Percentiles rank a stretch among this genome's conserved stretches.
phyloP scores from a whole-genome alignment of 495 filamentous ascomycete species.

The Xylaria longipes region DNA sequence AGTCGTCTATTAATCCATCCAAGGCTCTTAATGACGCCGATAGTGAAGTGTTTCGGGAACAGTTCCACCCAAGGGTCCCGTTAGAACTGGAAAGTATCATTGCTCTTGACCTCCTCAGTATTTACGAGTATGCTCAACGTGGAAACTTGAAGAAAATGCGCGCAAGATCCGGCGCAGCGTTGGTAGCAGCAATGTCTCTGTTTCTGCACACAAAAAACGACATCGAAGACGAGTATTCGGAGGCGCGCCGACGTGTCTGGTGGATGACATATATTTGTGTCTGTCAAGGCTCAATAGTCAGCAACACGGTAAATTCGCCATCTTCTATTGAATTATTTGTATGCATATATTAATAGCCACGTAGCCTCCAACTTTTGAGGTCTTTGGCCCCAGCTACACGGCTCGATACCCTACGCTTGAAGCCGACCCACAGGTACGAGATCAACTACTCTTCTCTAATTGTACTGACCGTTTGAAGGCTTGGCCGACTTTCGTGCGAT shows the following conservation, averaged over 20 bases:
- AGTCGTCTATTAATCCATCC: slow-evolving; percentile 59
- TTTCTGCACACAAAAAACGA: slow-evolving; percentile 56
- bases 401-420: slow-evolving; percentile 60
- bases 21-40: slow-evolving; percentile 57
- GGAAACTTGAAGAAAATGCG: slow-evolving; percentile 69
- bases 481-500: slow-evolving; percentile 62
- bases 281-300: slow-evolving; percentile 65
- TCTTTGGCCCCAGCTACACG: slow-evolving; percentile 63
- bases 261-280: slow-evolving; percentile 71
- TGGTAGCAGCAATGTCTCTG: slow-evolving; percentile 60
- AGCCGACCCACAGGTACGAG: slow-evolving; percentile 60
- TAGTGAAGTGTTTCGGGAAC: slow-evolving; percentile 50
- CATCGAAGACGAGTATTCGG: slow-evolving; percentile 55
- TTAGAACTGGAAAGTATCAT: slow-evolving; percentile 62
- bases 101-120: slow-evolving; percentile 61
- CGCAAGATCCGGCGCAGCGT: slow-evolving; percentile 62
- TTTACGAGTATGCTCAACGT: slow-evolving; percentile 67
- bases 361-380: slow-evolving; percentile 59
- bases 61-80: slow-evolving; percentile 59
- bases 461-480: slow-evolving; percentile 43
- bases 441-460: not conserved
- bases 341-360: slow-evolving; percentile 30
- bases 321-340: not conserved
- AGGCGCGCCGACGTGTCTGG: slow-evolving; percentile 64
- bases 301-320: slow-evolving; percentile 56